Conservation (phyloP, 2,329 filamentous ascomycete species). For the Myriangium duriaei region DNA sequence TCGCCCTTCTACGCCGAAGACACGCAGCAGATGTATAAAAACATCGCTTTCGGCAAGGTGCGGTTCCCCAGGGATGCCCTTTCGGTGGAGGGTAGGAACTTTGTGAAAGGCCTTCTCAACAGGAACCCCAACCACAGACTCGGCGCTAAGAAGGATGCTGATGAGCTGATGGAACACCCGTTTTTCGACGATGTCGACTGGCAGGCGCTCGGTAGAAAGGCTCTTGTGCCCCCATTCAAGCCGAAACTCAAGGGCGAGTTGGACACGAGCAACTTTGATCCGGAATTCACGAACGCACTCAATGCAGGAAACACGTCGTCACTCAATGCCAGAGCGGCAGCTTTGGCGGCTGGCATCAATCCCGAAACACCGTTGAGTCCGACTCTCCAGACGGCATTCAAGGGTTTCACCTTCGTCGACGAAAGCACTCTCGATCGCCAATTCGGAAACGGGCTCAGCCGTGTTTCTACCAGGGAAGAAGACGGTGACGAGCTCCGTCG, state of each 20-base stretch:
- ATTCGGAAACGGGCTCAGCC: constrained; percentile 25
- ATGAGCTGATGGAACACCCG: constrained; percentile 83
- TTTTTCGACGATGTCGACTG: constrained; percentile 96
- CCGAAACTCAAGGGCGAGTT: constrained; percentile 92
- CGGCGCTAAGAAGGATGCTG: constrained; percentile 79
- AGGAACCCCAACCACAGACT: constrained; percentile 92
- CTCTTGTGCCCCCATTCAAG: constrained; percentile 93
- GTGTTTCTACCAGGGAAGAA: constrained; percentile 22
- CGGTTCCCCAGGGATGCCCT: constrained; percentile 90
- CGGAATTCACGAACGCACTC: constrained; percentile 91
- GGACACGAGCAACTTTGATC: constrained; percentile 96
- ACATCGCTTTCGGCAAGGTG: constrained; percentile 98
- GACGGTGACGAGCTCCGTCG: constrained; percentile 19
- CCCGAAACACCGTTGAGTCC: constrained; percentile 85
- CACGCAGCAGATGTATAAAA: constrained; percentile 99
- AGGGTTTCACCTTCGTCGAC: constrained; percentile 98
- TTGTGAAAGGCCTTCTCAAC: constrained; percentile 94
- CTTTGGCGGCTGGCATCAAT: constrained; percentile 66
- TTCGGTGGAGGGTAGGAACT: constrained; percentile 88
- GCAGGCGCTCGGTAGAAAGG: constrained; percentile 75
- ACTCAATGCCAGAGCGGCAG: constrained; percentile 80
- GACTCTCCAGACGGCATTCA: constrained; percentile 94
- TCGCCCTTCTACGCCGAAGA: constrained; percentile 98
- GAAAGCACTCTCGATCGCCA: constrained; percentile 65
- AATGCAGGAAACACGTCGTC: constrained; percentile 73